Evolutionary conservation across 805 yeast species (phyloP).

Genomic region (Wickerhamomyces rabaulensis): DNA sequence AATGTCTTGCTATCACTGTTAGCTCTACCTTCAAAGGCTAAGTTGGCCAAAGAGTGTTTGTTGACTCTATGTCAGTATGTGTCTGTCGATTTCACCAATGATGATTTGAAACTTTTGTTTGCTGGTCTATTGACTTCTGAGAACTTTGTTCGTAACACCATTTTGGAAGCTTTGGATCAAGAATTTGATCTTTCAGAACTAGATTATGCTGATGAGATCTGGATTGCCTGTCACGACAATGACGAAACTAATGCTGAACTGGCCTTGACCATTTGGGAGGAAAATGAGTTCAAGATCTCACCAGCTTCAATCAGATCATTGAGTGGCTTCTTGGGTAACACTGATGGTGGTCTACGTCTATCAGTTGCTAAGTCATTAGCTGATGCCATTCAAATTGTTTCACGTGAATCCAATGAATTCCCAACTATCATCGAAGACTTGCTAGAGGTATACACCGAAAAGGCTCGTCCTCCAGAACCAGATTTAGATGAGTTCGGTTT

Average conservation of each 20-base stretch:
- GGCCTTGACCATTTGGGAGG: conserved; percentile 84
- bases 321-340: conserved; percentile 43
- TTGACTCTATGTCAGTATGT: conserved; percentile 72
- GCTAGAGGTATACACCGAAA: conserved; percentile 50
- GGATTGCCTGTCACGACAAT: conserved; percentile 73
- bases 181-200: conserved; percentile 55
- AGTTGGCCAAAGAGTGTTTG: conserved; percentile 79
- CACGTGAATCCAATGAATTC: conserved; percentile 23
- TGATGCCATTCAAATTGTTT: conserved; percentile 40
- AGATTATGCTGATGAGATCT: conserved; percentile 60
- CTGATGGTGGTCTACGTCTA: conserved; percentile 62
- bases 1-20: conserved; percentile 59
- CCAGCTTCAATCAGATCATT: conserved; percentile 41
- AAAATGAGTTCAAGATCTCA: conserved; percentile 52
- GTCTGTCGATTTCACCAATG: conserved; percentile 50
- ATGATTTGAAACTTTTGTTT: conserved; percentile 57
- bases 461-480: conserved; percentile 72
- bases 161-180: conserved; percentile 79
- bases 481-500: conserved; percentile 76
- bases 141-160: conserved; percentile 67
- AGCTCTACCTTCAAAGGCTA: conserved; percentile 71
- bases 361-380: conserved; percentile 70
- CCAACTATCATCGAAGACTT: conserved; percentile 37
- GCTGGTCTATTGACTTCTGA: conserved; percentile 54
- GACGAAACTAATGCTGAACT: conserved; percentile 54